A percentile compares a stretch with the other conserved stretches of the same genome.
phyloP scores from a whole-genome alignment of 495 filamentous ascomycete species.

The Penicillium alfredii region DNA sequence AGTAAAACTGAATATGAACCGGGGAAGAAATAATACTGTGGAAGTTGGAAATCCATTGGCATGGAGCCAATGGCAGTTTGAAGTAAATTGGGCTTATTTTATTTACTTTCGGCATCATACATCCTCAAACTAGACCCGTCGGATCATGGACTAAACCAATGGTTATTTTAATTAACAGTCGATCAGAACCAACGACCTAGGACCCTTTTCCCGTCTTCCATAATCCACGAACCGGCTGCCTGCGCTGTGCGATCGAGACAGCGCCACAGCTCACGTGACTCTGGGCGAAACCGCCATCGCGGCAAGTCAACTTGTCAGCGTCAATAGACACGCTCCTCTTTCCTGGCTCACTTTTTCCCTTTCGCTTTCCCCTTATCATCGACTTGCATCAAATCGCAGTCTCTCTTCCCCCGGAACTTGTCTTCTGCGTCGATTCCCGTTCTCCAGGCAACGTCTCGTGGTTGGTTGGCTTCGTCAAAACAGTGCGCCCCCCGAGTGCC shows the following conservation, averaged over 20 bases:
- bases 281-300: slow-evolving; percentile 18
- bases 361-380: too few relatives aligned
- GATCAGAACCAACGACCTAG: too few relatives aligned
- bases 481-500: not conserved
- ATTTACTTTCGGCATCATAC: not conserved
- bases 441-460: too few relatives aligned
- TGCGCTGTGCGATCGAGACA: slow-evolving; percentile 15
- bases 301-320: too few relatives aligned
- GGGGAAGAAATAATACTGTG: not conserved
- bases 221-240: not conserved
- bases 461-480: slow-evolving; percentile 1
- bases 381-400: too few relatives aligned
- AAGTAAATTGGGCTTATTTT: slow-evolving; percentile 8
- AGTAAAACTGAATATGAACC: not conserved
- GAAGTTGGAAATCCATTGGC: too few relatives aligned
- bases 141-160: too few relatives aligned
- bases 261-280: slow-evolving; percentile 25
- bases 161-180: not conserved
- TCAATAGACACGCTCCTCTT: too few relatives aligned
- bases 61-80: slow-evolving; percentile 11
- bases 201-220: too few relatives aligned
- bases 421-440: too few relatives aligned
- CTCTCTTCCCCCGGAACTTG: too few relatives aligned
- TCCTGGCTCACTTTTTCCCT: too few relatives aligned
- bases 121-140: not conserved